phyloP scores from a whole-genome alignment of 1,139 yeast genomes.

The Arxiozyma heterogenica region DNA sequence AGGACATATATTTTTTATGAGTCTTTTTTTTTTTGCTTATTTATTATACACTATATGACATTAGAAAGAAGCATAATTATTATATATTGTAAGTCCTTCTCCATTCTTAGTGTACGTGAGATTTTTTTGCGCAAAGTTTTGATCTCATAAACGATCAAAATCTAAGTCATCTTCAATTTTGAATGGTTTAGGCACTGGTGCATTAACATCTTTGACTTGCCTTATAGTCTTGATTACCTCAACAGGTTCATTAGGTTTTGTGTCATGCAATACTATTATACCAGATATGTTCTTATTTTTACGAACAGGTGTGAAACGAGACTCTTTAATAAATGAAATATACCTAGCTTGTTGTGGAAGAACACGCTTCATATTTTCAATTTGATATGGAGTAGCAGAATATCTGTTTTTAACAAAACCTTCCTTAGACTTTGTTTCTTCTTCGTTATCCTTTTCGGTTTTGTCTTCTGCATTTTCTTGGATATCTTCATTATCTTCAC shows the following conservation, averaged over 20 bases:
- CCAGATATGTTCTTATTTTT: constrained; percentile 74
- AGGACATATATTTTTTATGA: neutral
- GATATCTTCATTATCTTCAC: constrained; percentile 27
- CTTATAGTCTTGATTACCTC: constrained; percentile 77
- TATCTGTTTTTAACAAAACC: constrained; percentile 34
- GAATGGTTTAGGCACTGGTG: constrained; percentile 88
- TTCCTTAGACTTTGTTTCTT: constrained; percentile 28
- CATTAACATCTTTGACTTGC: constrained; percentile 72
- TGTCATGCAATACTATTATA: constrained; percentile 69
- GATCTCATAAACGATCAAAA: constrained; percentile 13
- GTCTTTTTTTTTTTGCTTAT: neutral
- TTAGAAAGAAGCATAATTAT: neutral
- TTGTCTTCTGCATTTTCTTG: constrained; percentile 30
- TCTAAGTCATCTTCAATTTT: constrained; percentile 28
- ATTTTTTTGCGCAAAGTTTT: neutral
- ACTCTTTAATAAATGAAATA: constrained; percentile 66
- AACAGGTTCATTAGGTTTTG: constrained; percentile 53
- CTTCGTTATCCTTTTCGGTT: constrained; percentile 24
- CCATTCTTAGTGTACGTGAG: neutral
- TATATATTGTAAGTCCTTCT: neutral
- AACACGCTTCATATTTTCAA: constrained; percentile 77
- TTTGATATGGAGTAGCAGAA: constrained; percentile 53
- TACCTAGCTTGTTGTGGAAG: constrained; percentile 85
- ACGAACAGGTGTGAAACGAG: constrained; percentile 76
- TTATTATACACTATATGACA: neutral